Evolutionary conservation across 768 basidiomycete species (phyloP), one percentile per base, ranked within the genome.

Genomic region (Lentinula sp.): DNA sequence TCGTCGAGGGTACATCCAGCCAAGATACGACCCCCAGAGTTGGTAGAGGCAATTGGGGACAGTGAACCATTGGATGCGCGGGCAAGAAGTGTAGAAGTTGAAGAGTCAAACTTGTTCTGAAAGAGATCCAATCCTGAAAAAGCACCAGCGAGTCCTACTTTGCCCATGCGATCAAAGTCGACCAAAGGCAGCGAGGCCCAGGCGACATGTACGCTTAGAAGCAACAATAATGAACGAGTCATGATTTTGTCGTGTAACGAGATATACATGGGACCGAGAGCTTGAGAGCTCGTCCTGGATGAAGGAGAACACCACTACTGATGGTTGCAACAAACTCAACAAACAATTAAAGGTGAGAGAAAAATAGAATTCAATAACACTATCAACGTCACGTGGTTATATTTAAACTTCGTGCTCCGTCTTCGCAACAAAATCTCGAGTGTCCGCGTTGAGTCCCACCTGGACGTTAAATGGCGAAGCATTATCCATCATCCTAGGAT

Each of bases 111-210:
- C 61, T 82, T 23, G 62, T 76, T 83, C 69, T 85, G 76, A 79
- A 89, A 87, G 61, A 95, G 69, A 69, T 88, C 89, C 63, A 99
- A 77, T 49, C 95, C 96, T 23, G 89, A 83, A 70, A 98, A 99
- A 37, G 90, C 80, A 61, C 96, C 96, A 32, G 88, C 86, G 45
- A 98, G 80, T 60, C 87, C 94, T 54, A 98, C 94, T 59, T 81
- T 87, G 64, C 96, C 96, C 92, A 99, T 95, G 57, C 89, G 87
- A 66, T 79, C 75, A 68, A 86, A 88, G 72, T 91, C 89, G 67
- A 90, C 78, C 62, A 77, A 74, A 6, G 85, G 85, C 13, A 85
- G 73, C 6, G 57, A 59, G 41, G 23, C 81, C 62, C 66, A 54
- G 63, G 65, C 71, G 65, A 67, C 74, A 72, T 72, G 60, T 50